Evolutionary conservation across 83 land plant genomes (phyloP), one percentile per base, ranked within the genome.

Genomic region (Picea engelmannii): DNA sequence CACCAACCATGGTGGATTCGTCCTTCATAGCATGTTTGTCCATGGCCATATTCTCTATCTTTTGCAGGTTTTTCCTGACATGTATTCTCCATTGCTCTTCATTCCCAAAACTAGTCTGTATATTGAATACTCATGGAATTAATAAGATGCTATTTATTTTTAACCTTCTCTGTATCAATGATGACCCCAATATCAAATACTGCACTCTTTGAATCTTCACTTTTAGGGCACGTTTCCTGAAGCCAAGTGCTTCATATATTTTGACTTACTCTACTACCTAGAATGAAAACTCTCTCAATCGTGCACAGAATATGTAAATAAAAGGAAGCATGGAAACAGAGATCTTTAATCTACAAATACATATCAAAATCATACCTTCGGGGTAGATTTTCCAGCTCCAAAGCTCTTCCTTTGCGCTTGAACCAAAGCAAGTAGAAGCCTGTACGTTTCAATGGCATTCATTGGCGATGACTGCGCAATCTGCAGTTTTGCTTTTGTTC

Each of bases 401-500:
- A 80, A 84, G 25, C 90, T 87, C 68, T 95, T 95, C 61, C 83
- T 86, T 87, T 95, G 98, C 23, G 96, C 96, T 76, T 92, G 99
- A 79, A 93, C 92, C 49, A 93, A 88, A 4, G 93, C 98, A 70
- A 95, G 96, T 76, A 96, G 88, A 55, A 81, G 80, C 25, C 91
- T 88, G 78, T 91, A 96, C 17, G 93, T 91, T 71, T 95, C 89
- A 44, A 93, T 87, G 16, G 99, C 96, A 74, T 89, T 90, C 89
- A 84, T 89, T 52, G 91, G 89, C 49, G 82, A 78, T 31, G 90
- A 90, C 82, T 87, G 89, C 31, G 93, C 90, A 49, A 86, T 83
- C 82, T 96, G 95, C 47, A 96, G 84, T 79, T 96, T 93, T 61
- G 98, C 98, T 80, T 95, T 93, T 21, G 90, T 88, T 78, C 94